phyloP scores from a whole-genome alignment of 768 basidiomycete species.

The Sporobolomyces pararoseus region DNA sequence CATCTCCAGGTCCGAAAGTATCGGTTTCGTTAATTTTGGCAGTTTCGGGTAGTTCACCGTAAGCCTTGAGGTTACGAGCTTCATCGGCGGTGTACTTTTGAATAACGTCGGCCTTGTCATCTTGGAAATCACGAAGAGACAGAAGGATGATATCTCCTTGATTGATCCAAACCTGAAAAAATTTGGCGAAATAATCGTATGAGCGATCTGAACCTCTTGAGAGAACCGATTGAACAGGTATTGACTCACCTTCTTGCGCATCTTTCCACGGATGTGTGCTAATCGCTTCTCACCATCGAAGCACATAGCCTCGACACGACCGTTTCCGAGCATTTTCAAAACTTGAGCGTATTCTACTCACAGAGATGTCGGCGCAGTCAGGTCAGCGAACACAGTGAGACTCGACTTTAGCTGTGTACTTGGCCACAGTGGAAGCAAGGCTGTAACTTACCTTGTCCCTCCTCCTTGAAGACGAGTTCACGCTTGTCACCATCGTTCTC shows the following conservation, averaged over 20 bases:
- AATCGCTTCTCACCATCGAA: slow-evolving; percentile 97
- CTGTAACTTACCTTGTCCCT: slow-evolving; percentile 70
- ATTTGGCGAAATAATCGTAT: too few relatives aligned
- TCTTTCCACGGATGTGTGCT: slow-evolving; percentile 97
- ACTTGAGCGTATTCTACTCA: slow-evolving; percentile 90
- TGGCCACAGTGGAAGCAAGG: too few relatives aligned
- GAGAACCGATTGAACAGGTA: too few relatives aligned
- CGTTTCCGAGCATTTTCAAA: slow-evolving; percentile 97
- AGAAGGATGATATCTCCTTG: slow-evolving; percentile 94
- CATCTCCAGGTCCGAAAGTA: slow-evolving; percentile 45
- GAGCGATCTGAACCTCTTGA: too few relatives aligned
- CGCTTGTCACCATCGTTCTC: slow-evolving; percentile 99
- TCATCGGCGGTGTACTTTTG: slow-evolving; percentile 98
- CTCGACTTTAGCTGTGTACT: too few relatives aligned
- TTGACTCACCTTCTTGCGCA: slow-evolving; percentile 97
- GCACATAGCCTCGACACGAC: slow-evolving; percentile 89
- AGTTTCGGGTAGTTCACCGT: slow-evolving; percentile 93
- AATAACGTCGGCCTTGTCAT: slow-evolving; percentile 98
- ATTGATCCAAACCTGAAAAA: slow-evolving; percentile 98
- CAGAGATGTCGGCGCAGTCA: neutral
- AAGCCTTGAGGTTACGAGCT: slow-evolving; percentile 69
- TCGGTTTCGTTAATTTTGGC: slow-evolving; percentile 55
- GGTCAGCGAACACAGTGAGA: neutral
- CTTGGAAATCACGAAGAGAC: slow-evolving; percentile 96
- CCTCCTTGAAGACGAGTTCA: slow-evolving; percentile 96